These are phyloP conservation scores for Zygoascus biomembranicola DNA, from an alignment of 805 yeast genomes.

Conservation along the genomic window DNA sequence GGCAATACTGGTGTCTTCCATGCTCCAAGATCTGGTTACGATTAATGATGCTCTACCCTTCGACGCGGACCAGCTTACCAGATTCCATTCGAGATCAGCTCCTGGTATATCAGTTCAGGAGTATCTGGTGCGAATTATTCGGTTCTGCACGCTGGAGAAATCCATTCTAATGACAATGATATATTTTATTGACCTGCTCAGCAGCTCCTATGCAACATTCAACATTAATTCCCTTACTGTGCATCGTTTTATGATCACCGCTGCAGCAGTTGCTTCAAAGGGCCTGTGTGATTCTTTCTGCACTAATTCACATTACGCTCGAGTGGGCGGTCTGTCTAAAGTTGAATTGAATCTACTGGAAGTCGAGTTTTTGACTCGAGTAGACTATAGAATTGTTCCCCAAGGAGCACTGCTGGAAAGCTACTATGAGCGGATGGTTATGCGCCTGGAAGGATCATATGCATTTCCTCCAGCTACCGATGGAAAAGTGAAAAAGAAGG, in stretches of 20 bases:
- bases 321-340: constrained; percentile 87
- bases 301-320: constrained; percentile 88
- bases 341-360: constrained; percentile 81
- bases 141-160: constrained; percentile 78
- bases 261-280: constrained; percentile 84
- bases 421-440: constrained; percentile 29
- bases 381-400: constrained; percentile 71
- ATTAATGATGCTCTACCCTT: constrained; percentile 55
- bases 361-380: constrained; percentile 73
- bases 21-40: constrained; percentile 66
- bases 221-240: constrained; percentile 87
- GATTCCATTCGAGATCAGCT: constrained; percentile 91
- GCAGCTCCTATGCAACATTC: constrained; percentile 69
- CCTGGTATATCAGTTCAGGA: constrained; percentile 78
- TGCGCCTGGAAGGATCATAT: constrained; percentile 20
- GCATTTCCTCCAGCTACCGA: constrained; percentile 8
- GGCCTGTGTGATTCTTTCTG: constrained; percentile 91
- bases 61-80: constrained; percentile 44
- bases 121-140: constrained; percentile 66
- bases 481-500: neutral
- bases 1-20: constrained; percentile 63
- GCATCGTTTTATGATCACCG: constrained; percentile 82
- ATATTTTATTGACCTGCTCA: constrained; percentile 82
- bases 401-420: constrained; percentile 23
- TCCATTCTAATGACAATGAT: constrained; percentile 74